Percentiles rank a stretch among this genome's conserved stretches.
These are phyloP conservation scores for Podaxis carcinomalis DNA, from an alignment of 768 basidiomycete species.

Conservation along the genomic window DNA sequence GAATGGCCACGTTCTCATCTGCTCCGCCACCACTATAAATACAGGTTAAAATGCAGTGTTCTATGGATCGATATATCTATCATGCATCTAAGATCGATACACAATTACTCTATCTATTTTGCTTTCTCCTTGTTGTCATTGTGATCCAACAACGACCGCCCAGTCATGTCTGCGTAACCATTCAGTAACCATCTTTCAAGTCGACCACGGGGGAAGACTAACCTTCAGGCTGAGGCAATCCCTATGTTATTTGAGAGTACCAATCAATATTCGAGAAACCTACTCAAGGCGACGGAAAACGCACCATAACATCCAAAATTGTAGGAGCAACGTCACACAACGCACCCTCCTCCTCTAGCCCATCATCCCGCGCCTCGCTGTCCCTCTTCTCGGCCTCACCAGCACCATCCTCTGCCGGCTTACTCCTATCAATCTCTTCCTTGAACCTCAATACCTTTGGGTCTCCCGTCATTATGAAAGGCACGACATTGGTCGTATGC, in stretches of 20 bases:
- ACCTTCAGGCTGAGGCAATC: constrained; percentile 58
- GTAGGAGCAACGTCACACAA: constrained; percentile 92
- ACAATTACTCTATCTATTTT: background rate
- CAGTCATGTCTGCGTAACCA: constrained; percentile 48
- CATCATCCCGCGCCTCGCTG: constrained; percentile 33
- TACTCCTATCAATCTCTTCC: constrained; percentile 52
- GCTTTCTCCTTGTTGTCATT: background rate
- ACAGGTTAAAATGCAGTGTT: too few species aligned
- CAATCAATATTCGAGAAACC: background rate
- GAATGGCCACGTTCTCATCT: too few species aligned
- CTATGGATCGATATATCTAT: too few species aligned
- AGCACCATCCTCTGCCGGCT: constrained; percentile 34
- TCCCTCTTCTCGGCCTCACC: constrained; percentile 53
- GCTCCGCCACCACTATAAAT: too few species aligned
- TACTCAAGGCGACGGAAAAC: background rate
- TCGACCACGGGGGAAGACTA: background rate
- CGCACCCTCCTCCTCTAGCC: constrained; percentile 64
- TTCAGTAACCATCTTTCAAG: background rate
- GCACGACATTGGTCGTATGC: constrained; percentile 87
- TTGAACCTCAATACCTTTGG: constrained; percentile 53
- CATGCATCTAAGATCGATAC: background rate
- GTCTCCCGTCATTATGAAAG: constrained; percentile 82
- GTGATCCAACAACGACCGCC: constrained; percentile 45
- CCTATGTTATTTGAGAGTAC: constrained; percentile 25
- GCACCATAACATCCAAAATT: constrained; percentile 68